A percentile compares a stretch with the other conserved stretches of the same genome.
Conservation (phyloP, 306 rosid genomes). For the Geum urbanum region DNA sequence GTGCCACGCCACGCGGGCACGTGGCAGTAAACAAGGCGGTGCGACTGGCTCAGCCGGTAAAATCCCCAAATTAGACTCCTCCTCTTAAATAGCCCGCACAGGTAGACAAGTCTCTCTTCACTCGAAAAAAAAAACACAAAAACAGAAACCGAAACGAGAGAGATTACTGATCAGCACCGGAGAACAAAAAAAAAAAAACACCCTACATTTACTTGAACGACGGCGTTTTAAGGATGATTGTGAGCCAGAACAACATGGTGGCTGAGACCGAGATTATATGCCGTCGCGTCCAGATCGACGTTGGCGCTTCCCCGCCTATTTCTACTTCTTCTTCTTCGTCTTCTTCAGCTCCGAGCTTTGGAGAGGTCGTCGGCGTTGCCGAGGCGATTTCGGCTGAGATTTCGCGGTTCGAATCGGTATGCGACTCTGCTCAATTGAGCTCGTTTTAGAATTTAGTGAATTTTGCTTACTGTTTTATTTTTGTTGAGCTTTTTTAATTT, state of each 20-base stretch:
- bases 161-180: neutral
- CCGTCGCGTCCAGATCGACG: conserved; percentile 53
- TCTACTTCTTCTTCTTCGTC: too few species aligned
- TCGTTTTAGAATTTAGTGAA: neutral
- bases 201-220: conserved; percentile 11
- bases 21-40: conserved; percentile 14
- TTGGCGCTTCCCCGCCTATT: conserved; percentile 37
- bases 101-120: neutral
- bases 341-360: conserved; percentile 49
- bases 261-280: conserved; percentile 63
- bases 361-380: conserved; percentile 36
- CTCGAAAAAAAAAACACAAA: neutral
- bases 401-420: conserved; percentile 30
- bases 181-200: too few species aligned
- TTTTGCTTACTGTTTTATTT: neutral
- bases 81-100: neutral
- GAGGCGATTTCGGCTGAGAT: conserved; percentile 20
- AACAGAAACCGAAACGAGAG: neutral
- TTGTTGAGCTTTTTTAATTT: neutral
- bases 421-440: neutral
- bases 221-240: conserved; percentile 40
- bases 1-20: conserved; percentile 13
- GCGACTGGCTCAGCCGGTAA: conserved; percentile 25
- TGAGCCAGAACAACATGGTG: conserved; percentile 45
- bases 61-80: neutral